These are phyloP conservation scores for Myxozyma geophila DNA, from an alignment of 805 yeast genomes.

Conservation along the genomic window DNA sequence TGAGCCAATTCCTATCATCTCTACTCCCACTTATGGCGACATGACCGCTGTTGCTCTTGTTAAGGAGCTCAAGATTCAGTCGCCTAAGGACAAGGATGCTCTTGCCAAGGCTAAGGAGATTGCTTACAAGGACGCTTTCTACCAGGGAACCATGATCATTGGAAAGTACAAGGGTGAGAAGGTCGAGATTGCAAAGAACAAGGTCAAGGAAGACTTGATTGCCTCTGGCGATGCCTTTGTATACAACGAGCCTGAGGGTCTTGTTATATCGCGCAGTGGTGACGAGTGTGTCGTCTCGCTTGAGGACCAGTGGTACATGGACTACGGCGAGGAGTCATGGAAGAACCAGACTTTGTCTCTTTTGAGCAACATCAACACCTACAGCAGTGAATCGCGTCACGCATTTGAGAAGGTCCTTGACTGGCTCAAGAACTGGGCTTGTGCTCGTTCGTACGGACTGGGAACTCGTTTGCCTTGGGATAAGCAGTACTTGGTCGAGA, in stretches of 20 bases:
- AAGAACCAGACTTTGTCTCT: conserved; percentile 79
- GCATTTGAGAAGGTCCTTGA: conserved; percentile 93
- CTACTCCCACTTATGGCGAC: conserved; percentile 86
- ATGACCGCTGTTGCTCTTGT: conserved; percentile 82
- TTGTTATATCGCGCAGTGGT: conserved; percentile 91
- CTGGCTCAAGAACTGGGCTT: conserved; percentile 99
- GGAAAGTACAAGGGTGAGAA: conserved; percentile 88
- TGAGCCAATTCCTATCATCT: conserved; percentile 73
- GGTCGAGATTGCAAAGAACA: conserved; percentile 89
- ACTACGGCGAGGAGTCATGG: conserved; percentile 96
- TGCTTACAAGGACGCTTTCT: conserved; percentile 96
- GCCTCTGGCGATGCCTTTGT: conserved; percentile 79
- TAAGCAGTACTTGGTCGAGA: conserved; percentile 87
- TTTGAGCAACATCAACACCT: conserved; percentile 74
- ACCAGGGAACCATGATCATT: conserved; percentile 77
- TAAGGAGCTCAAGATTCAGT: conserved; percentile 85
- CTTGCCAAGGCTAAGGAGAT: conserved; percentile 91
- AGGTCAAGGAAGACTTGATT: conserved; percentile 80
- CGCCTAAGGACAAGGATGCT: conserved; percentile 88
- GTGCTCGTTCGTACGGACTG: conserved; percentile 92
- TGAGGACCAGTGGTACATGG: conserved; percentile 98
- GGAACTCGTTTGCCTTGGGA: conserved; percentile 98
- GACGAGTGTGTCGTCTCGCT: conserved; percentile 95
- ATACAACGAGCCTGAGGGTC: conserved; percentile 92
- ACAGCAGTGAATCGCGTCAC: conserved; percentile 79